Percentiles rank a stretch among this genome's conserved stretches.
phyloP scores from a whole-genome alignment of 192 early-diverging fungal genomes.

The Rhizophlyctis rosea region DNA sequence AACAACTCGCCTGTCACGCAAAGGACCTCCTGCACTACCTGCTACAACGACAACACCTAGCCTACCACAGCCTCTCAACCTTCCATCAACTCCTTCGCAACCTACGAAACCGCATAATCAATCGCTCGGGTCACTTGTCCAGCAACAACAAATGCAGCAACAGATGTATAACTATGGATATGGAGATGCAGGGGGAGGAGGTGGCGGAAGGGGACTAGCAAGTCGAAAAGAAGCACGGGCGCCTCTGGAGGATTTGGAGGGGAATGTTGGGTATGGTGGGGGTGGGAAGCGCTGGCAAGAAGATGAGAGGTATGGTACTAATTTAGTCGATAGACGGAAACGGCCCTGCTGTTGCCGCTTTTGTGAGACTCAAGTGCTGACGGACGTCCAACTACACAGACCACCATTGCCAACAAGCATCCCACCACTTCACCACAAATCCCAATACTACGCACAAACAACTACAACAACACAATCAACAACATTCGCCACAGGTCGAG shows the following conservation, averaged over 20 bases:
- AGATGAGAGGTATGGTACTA: slow-evolving; percentile 20
- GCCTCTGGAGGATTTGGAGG: slow-evolving; percentile 45
- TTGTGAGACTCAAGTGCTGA: too few species aligned
- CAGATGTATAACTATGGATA: neutral
- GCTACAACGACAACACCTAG: neutral
- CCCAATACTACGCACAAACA: too few species aligned
- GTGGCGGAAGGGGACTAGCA: slow-evolving; percentile 19
- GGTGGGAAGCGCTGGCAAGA: slow-evolving; percentile 15
- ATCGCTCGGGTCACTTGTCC: neutral
- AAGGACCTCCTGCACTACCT: neutral
- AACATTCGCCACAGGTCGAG: too few species aligned
- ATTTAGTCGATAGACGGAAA: too few species aligned
- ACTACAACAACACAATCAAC: too few species aligned
- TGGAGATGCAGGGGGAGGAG: neutral
- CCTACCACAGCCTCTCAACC: neutral
- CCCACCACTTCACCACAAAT: too few species aligned
- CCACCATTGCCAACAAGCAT: too few species aligned
- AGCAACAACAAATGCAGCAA: slow-evolving; percentile 1
- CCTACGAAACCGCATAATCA: neutral
- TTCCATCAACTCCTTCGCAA: neutral
- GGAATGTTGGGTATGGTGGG: slow-evolving; percentile 24
- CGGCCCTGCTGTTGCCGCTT: too few species aligned
- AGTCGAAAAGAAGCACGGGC: slow-evolving; percentile 36
- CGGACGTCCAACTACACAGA: too few species aligned
- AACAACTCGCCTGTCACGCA: neutral